Evolutionary conservation across 306 rosid genomes (phyloP).

Genomic region (Vachellia pachyceras): DNA sequence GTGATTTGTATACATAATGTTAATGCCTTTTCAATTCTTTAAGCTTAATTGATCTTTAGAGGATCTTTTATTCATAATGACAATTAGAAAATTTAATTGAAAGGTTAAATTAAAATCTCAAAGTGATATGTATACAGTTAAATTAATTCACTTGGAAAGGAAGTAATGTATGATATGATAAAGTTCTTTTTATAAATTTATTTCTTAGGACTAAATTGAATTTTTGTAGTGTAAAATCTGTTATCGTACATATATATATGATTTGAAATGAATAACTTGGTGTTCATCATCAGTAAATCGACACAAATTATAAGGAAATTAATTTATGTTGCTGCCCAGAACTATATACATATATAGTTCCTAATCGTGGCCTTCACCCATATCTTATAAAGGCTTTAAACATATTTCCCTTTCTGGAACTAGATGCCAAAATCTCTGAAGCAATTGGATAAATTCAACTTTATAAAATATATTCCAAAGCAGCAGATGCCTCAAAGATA

Average conservation of each 20-base stretch:
- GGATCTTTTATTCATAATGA: too few relatives aligned
- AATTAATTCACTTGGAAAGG: neutral
- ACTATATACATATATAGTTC: too few relatives aligned
- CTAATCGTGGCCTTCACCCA: too few relatives aligned
- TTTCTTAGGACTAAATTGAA: neutral
- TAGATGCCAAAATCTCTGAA: constrained; percentile 47
- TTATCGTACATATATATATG: too few relatives aligned
- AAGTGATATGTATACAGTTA: neutral
- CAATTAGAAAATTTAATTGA: too few relatives aligned
- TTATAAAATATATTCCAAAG: constrained; percentile 43
- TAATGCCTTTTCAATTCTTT: too few relatives aligned
- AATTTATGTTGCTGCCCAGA: too few relatives aligned
- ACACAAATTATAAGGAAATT: neutral
- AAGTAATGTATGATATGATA: neutral
- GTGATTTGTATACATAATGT: too few relatives aligned
- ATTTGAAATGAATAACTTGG: too few relatives aligned
- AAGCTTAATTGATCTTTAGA: too few relatives aligned
- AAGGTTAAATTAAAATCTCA: too few relatives aligned
- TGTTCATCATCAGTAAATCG: neutral
- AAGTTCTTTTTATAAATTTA: neutral
- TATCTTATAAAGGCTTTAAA: neutral
- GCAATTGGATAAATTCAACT: constrained; percentile 65
- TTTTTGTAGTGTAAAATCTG: neutral
- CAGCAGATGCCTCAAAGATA: constrained; percentile 64
- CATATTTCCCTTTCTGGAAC: constrained; percentile 54